phyloP scores from a whole-genome alignment of 2,329 filamentous ascomycete species.

The Thyridium curvatum region DNA sequence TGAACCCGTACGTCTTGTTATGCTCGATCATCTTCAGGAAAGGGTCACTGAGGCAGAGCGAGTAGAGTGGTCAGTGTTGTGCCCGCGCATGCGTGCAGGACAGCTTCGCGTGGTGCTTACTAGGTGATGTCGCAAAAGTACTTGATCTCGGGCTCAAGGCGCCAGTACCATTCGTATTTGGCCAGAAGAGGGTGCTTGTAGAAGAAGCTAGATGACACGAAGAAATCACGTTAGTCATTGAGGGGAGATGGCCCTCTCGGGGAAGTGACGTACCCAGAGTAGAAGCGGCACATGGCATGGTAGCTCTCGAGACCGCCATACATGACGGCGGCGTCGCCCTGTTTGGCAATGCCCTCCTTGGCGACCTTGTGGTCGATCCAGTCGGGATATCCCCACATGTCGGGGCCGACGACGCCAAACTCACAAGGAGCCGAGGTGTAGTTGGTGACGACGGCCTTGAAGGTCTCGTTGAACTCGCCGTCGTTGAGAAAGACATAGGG shows the following conservation, averaged over 20 bases:
- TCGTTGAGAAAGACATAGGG: slow-evolving; percentile 98
- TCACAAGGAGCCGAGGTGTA: slow-evolving; percentile 85
- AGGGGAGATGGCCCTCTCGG: no score
- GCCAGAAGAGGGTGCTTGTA: slow-evolving; percentile 92
- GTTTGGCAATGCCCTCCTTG: slow-evolving; percentile 92
- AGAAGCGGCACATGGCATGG: slow-evolving; percentile 98
- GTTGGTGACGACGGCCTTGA: slow-evolving; percentile 81
- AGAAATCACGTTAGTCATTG: not conserved
- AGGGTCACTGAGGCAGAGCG: slow-evolving; percentile 59
- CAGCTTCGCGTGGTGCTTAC: slow-evolving; percentile 40
- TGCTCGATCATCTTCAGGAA: slow-evolving; percentile 89
- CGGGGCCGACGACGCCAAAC: slow-evolving; percentile 85
- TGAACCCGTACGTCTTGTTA: slow-evolving; percentile 99
- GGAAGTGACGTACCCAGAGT: slow-evolving; percentile 68
- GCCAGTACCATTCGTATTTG: slow-evolving; percentile 99
- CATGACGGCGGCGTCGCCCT: slow-evolving; percentile 97
- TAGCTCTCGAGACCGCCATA: slow-evolving; percentile 98
- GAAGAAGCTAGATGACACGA: slow-evolving; percentile 59
- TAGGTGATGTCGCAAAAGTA: slow-evolving; percentile 99
- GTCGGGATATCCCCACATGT: slow-evolving; percentile 95
- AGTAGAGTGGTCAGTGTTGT: slow-evolving; percentile 11
- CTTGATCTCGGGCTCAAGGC: slow-evolving; percentile 97
- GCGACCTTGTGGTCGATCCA: slow-evolving; percentile 94
- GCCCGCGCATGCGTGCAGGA: not conserved
- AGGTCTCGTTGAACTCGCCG: slow-evolving; percentile 90